Base-by-base conservation (phyloP, 225 moss, liverwort and hornwort species). In the Anthoceros angustus region DNA sequence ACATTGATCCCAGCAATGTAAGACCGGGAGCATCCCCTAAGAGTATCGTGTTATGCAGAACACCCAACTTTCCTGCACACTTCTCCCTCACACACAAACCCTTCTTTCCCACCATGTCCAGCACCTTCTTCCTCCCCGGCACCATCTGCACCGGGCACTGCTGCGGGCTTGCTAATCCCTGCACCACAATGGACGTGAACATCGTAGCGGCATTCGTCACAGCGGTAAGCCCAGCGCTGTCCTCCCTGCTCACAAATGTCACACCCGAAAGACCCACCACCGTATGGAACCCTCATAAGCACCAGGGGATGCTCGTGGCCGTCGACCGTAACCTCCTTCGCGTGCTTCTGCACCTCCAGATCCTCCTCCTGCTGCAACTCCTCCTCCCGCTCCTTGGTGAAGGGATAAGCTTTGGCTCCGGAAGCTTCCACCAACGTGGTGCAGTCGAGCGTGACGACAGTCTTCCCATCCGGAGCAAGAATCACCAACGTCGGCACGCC, bases 41-140 rank as follows among this genome's bases (percentile, higher is more conserved):
- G 2, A 46, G 45, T 46, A 63, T 39, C 12, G 20, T 25, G 6
- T 12, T 2, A 12, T 4, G 12, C 10, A 3, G 2, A 63, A 2
- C 41, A 12, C 25, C 60, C 65, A 20, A 38, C 71, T 55, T 71
- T 71, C 42, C 40, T 49, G 50, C 71, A 71, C n/a, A 71, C 71
- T 40, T 71, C 71, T 7, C 71, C 71, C 25, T 71, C 71, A 55
- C 71, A 71, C 20, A 71, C 24, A 60, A 64, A 71, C 41, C 71
- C 71, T 46, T 46, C 71, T 26, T 71, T 71, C 25, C 48, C 14
- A 40, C 32, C 43, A 39, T 45, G 40, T 11, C 62, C 64, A 43
- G 63, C 26, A 0, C 25, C 69, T 49, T 41, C 61, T 39, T 40
- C 39, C 6, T 25, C 45, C 49, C 43, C 46, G 39, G 10, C 12